These are phyloP conservation scores for Plasmodium chabaudi DNA, from an alignment of 169 alveolate genomes.

Conservation along the genomic window DNA sequence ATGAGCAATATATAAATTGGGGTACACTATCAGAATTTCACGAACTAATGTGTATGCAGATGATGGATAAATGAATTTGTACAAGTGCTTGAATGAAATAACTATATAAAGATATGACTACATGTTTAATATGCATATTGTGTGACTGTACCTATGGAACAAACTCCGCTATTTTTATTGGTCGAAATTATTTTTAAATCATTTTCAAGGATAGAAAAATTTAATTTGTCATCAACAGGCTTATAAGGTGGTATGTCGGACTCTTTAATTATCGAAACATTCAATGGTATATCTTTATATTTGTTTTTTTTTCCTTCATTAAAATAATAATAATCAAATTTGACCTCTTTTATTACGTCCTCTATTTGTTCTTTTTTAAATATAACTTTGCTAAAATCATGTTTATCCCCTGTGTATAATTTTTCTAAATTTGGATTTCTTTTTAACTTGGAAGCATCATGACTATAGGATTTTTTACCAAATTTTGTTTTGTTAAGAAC, in stretches of 20 bases:
- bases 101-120: too few species aligned
- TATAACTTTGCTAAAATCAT: conserved; percentile 78
- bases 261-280: conserved; percentile 77
- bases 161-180: conserved; percentile 76
- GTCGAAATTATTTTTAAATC: conserved; percentile 87
- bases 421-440: conserved; percentile 56
- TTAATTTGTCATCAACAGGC: conserved; percentile 81
- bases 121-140: too few species aligned
- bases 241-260: conserved; percentile 81
- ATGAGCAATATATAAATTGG: too few species aligned
- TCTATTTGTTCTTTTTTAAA: conserved; percentile 86
- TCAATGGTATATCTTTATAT: conserved; percentile 85
- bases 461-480: conserved; percentile 18
- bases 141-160: conserved; percentile 68
- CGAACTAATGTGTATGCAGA: too few species aligned
- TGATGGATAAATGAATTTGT: too few species aligned
- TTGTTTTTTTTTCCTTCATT: conserved; percentile 83
- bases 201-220: conserved; percentile 89
- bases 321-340: conserved; percentile 86
- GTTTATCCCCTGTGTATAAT: conserved; percentile 74
- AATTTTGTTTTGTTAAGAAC: conserved; percentile 20
- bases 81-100: too few species aligned
- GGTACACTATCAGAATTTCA: too few species aligned
- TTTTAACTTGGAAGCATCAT: conserved; percentile 25
- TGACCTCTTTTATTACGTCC: conserved; percentile 84